Conservation (phyloP, 2,329 filamentous ascomycete species). For the Sarocladiaceae sp. region DNA sequence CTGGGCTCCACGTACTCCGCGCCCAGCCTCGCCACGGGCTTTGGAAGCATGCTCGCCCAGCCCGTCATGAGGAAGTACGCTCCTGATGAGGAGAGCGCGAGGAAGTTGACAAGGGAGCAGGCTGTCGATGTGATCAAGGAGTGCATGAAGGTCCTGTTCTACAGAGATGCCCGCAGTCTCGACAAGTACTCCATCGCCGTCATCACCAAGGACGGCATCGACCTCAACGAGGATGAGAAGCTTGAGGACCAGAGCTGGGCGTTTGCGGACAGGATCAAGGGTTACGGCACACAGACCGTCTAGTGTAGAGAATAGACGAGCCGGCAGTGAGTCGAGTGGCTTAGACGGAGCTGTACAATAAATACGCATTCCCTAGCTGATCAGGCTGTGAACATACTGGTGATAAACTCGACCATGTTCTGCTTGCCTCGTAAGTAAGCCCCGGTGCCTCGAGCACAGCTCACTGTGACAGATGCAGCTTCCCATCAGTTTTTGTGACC, state of each 20-base stretch:
- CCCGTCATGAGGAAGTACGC: constrained; percentile 81
- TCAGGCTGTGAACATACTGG: too few relatives aligned
- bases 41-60: constrained; percentile 86
- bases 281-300: constrained; percentile 82
- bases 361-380: too few relatives aligned
- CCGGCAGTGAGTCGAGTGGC: too few relatives aligned
- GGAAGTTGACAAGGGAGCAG: constrained; percentile 66
- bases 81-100: constrained; percentile 74
- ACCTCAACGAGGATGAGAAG: constrained; percentile 77
- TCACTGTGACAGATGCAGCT: too few relatives aligned
- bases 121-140: constrained; percentile 78
- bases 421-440: too few relatives aligned
- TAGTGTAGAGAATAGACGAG: constrained; percentile 25
- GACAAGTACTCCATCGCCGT: constrained; percentile 89
- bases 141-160: constrained; percentile 98
- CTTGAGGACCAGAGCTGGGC: constrained; percentile 96
- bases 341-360: constrained; percentile 8
- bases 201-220: constrained; percentile 81
- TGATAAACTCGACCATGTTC: too few relatives aligned
- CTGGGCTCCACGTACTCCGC: constrained; percentile 86
- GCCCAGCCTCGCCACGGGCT: constrained; percentile 87
- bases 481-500: too few relatives aligned
- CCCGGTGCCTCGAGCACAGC: too few relatives aligned
- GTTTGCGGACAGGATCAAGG: constrained; percentile 90
- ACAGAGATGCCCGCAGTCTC: constrained; percentile 88